Evolutionary conservation across 2,329 filamentous ascomycete species (phyloP).

Genomic region (Fusarium tuaranense): DNA sequence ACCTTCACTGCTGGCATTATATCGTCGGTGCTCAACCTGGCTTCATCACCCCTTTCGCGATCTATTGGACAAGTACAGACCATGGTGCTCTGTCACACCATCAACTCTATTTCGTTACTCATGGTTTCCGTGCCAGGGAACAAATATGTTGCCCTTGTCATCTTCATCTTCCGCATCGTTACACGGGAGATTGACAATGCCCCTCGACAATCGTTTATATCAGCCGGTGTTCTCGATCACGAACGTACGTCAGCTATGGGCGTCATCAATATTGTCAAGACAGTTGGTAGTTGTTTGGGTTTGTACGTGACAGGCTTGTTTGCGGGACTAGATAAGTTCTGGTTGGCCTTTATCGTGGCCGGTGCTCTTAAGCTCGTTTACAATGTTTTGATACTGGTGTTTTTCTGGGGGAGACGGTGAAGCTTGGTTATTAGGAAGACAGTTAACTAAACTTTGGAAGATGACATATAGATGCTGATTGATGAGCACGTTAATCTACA

Average conservation of each 20-base stretch:
- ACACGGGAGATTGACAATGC: slow-evolving; percentile 39
- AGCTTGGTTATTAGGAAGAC: fast-evolving
- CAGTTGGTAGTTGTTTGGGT: slow-evolving; percentile 35
- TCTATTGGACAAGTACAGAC: slow-evolving; percentile 38
- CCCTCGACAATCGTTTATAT: slow-evolving; percentile 37
- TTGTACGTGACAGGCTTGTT: slow-evolving; percentile 35
- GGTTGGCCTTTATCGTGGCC: slow-evolving; percentile 38
- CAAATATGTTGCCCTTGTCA: slow-evolving; percentile 32
- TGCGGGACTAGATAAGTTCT: slow-evolving; percentile 35
- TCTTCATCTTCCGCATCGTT: slow-evolving; percentile 40
- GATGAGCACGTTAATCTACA: not conserved
- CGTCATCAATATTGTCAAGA: slow-evolving; percentile 41
- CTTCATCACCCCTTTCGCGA: slow-evolving; percentile 28
- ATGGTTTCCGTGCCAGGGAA: slow-evolving; percentile 36
- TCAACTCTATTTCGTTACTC: slow-evolving; percentile 33
- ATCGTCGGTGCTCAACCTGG: slow-evolving; percentile 37
- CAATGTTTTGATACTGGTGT: slow-evolving; percentile 37
- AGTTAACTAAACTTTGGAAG: fast-evolving
- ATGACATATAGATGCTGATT: fast-evolving
- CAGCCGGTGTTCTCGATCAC: slow-evolving; percentile 30
- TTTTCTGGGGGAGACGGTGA: slow-evolving; percentile 36
- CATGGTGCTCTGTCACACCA: slow-evolving; percentile 38
- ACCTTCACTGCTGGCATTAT: slow-evolving; percentile 39
- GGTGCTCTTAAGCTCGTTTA: slow-evolving; percentile 32
- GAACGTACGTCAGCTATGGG: slow-evolving; percentile 41